Percentiles rank a stretch among this genome's conserved stretches.
Evolutionary conservation across 106 monocot genomes (phyloP).

Genomic region (Alisma plantagoaquatica): DNA sequence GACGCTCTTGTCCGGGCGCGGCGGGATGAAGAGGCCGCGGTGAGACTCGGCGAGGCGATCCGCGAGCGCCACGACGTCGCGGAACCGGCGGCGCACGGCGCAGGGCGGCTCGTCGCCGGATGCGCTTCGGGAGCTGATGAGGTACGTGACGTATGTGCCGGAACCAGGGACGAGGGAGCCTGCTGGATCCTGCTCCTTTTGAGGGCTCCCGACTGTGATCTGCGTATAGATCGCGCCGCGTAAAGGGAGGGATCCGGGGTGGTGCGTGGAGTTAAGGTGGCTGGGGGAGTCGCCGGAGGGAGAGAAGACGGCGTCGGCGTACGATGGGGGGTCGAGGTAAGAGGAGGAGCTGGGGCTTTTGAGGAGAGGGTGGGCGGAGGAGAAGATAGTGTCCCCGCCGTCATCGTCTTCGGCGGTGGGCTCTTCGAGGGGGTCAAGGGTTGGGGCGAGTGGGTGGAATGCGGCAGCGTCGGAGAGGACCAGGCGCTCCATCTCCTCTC

Average conservation of each 20-base stretch:
- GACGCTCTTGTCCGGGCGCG: slow-evolving; percentile 82
- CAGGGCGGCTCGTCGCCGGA: slow-evolving; percentile 10
- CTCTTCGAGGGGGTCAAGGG: no score
- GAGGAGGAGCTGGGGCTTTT: slow-evolving; percentile 2
- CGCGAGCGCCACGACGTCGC: slow-evolving; percentile 80
- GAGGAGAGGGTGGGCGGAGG: slow-evolving; percentile 18
- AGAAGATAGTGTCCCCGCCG: slow-evolving; percentile 11
- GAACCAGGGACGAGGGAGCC: slow-evolving; percentile 59
- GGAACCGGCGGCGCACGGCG: slow-evolving; percentile 69
- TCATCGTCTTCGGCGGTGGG: slow-evolving; percentile 22
- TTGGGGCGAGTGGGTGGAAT: slow-evolving; percentile 15
- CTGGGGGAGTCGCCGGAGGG: neutral
- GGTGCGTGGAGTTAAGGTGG: neutral
- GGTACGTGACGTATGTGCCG: slow-evolving; percentile 57
- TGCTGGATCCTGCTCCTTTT: slow-evolving; percentile 51
- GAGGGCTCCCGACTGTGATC: slow-evolving; percentile 65
- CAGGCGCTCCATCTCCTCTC: slow-evolving; percentile 56
- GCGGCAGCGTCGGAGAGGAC: slow-evolving; percentile 23
- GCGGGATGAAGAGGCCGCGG: slow-evolving; percentile 79
- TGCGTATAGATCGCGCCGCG: no score
- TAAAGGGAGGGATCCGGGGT: slow-evolving; percentile 26
- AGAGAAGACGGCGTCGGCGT: slow-evolving; percentile 51
- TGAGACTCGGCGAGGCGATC: slow-evolving; percentile 68
- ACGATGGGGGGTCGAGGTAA: slow-evolving; percentile 32
- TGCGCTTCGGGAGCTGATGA: slow-evolving; percentile 28